Base-by-base conservation (phyloP, 2,329 filamentous ascomycete genomes). In the Sordariomycetes sp. region DNA sequence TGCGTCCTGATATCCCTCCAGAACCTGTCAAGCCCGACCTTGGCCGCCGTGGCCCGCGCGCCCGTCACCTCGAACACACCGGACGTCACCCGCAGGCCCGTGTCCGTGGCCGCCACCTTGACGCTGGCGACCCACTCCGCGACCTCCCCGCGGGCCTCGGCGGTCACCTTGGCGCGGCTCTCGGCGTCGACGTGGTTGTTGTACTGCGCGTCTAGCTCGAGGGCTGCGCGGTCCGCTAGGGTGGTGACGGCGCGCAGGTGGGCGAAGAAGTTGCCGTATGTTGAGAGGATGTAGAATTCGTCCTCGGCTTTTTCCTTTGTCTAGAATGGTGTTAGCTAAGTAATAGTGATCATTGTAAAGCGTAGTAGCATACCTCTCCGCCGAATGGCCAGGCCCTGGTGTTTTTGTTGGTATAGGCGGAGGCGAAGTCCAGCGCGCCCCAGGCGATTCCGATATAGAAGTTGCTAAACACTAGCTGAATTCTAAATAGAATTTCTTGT, bases 1-100 rank as follows among this genome's bases (percentile, higher is more conserved):
- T 88, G 85, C 4, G 83, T 86, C 5, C 85, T 69, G n/a, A 87
- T 71, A 64, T 88, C 83, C 53, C 84, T 74, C 82, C 82, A 87
- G 68, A 83, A 87, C 1, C 83, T 72, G 70, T 87, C 85, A 59
- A 88, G 68, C 0, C 82, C 82, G 1, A 83, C 77, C 62, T 79
- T 85, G 58, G 71, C 71, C 0, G 77, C 76, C 0, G 83, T 87
- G 0, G 82, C 75, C 60, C 79, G 77, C 0, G 82, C 75, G 0
- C 81, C 84, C 0, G 83, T 83, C 5, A 85, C 79, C 65, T 88
- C 85, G 64, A 87, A 87, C 2, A 87, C 74, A 0, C 83, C 83
- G 0, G 75, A 69, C 0, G 83, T 84, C 3, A 87, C 80, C 4
- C 75, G 68, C 18, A 87, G 68, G 0, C 76, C 77, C 0, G 78